Base-by-base conservation (phyloP, 1,284 basidiomycete species). In the Moesziomyces antarcticus region DNA sequence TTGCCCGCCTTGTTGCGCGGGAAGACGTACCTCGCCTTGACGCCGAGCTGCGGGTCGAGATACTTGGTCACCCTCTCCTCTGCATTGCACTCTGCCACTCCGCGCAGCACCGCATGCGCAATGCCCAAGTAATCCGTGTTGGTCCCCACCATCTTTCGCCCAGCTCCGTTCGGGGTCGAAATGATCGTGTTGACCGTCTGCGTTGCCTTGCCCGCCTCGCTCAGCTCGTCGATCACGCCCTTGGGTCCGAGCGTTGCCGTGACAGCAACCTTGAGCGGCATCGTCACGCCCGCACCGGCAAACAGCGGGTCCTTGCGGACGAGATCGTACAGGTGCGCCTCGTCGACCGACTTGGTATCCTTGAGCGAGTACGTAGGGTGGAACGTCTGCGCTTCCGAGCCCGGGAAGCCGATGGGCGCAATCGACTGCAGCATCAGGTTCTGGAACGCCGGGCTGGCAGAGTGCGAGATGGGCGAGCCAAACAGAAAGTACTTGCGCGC, bases 41-140 rank as follows among this genome's bases (percentile, higher is more conserved):
- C 50, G 21, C 1, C 48, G 8, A 63, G 33, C n/a, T 59, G 69
- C 18, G 68, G 61, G 14, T 68, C 59, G 35, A 72, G 49, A 27
- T 72, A 75, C 40, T 61, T 53, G 37, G 61, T 68, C 2, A 67
- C 53, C 4, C 65, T 18, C 13, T 56, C 50, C 24, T 70, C 60
- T 14, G 24, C 37, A 35, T 75, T 72, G 46, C 53, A 57, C 16
- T 49, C 44, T 1, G 75, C 75, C 37, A 68, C 49, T n/a, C 33
- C 60, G 5, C 75, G 60, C 20, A 77, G 62, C 18, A 76, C 25
- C 7, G 75, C 69, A 30, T 76, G 74, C 1, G 65, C 44, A 37
- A 78, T 73, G 16, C 75, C 75, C 13, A 78, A 54, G 57, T 69
- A 75, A 40, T 78, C 75, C 4, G 75, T 78, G 51, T 78, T 78